Evolutionary conservation across 1,139 yeast species (phyloP).

Genomic region (Saccharomyces hybrid): DNA sequence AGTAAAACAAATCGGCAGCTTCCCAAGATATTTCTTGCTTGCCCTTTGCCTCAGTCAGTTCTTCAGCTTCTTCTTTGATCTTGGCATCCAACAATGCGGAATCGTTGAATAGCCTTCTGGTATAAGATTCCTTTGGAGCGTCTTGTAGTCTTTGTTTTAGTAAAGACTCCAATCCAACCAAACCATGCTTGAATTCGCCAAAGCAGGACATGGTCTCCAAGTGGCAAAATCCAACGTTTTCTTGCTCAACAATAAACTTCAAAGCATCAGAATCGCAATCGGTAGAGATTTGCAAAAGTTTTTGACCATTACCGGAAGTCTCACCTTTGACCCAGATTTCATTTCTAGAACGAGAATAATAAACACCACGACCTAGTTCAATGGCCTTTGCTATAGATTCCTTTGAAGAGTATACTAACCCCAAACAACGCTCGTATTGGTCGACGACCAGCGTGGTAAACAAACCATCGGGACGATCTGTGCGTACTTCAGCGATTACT

Average conservation of each 20-base stretch:
- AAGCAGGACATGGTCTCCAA: constrained; percentile 72
- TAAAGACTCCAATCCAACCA: constrained; percentile 54
- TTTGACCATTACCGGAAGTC: constrained; percentile 90
- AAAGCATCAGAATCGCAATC: constrained; percentile 94
- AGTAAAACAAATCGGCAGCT: constrained; percentile 90
- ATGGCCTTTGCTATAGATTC: constrained; percentile 79
- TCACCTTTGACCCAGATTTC: constrained; percentile 95
- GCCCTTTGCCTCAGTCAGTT: constrained; percentile 70
- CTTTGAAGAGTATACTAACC: constrained; percentile 81
- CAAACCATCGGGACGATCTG: constrained; percentile 83
- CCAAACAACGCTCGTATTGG: constrained; percentile 57
- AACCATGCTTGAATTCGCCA: constrained; percentile 51
- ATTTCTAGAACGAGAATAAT: constrained; percentile 80
- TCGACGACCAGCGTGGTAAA: constrained; percentile 82
- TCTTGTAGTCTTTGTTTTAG: constrained; percentile 41
- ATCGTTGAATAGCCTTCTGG: constrained; percentile 79
- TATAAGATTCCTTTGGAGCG: constrained; percentile 90
- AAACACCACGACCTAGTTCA: constrained; percentile 77
- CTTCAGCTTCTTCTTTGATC: constrained; percentile 94
- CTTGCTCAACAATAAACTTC: constrained; percentile 77
- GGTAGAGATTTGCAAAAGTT: constrained; percentile 50
- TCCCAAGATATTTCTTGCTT: constrained; percentile 88
- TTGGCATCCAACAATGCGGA: constrained; percentile 69
- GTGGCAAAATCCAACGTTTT: constrained; percentile 77
- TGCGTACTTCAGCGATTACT: constrained; percentile 49